phyloP scores from a whole-genome alignment of 225 moss, liverwort and hornwort genomes.

The Anthoceros angustus region DNA sequence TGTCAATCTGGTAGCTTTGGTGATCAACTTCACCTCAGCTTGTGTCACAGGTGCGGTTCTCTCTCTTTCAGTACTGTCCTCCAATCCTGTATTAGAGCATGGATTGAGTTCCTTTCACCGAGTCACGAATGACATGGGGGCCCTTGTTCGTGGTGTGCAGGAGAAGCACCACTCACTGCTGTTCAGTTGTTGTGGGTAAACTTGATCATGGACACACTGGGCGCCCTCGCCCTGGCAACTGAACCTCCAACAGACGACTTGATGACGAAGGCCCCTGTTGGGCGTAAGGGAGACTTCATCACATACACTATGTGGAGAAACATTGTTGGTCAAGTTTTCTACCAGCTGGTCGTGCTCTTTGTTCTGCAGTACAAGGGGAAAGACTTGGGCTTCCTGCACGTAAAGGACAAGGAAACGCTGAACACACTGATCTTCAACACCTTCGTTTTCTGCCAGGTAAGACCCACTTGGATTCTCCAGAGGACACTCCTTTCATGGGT shows the following conservation, averaged over 20 bases:
- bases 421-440: slow-evolving; percentile 91
- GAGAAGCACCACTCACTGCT: slow-evolving; percentile 84
- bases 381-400: slow-evolving; percentile 32
- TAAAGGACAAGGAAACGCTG: slow-evolving; percentile 20
- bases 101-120: too few relatives aligned
- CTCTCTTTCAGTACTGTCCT: neutral
- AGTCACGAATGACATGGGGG: neutral
- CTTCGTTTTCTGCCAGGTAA: slow-evolving; percentile 93
- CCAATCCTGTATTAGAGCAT: neutral
- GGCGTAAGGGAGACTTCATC: slow-evolving; percentile 48
- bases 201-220: slow-evolving; percentile 94
- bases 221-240: slow-evolving; percentile 82
- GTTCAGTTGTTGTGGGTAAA: slow-evolving; percentile 96
- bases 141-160: slow-evolving; percentile 18
- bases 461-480: neutral
- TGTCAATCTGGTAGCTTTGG: slow-evolving; percentile 73
- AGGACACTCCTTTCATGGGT: neutral
- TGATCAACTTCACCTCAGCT: slow-evolving; percentile 79
- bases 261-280: slow-evolving; percentile 49
- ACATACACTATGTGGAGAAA: slow-evolving; percentile 85
- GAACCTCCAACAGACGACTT: slow-evolving; percentile 86
- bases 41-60: slow-evolving; percentile 61
- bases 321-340: slow-evolving; percentile 70
- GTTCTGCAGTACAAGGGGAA: slow-evolving; percentile 56
- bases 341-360: slow-evolving; percentile 57